These are phyloP conservation scores for Microdochium paspali DNA, from an alignment of 2,329 filamentous ascomycete genomes.

Conservation along the genomic window DNA sequence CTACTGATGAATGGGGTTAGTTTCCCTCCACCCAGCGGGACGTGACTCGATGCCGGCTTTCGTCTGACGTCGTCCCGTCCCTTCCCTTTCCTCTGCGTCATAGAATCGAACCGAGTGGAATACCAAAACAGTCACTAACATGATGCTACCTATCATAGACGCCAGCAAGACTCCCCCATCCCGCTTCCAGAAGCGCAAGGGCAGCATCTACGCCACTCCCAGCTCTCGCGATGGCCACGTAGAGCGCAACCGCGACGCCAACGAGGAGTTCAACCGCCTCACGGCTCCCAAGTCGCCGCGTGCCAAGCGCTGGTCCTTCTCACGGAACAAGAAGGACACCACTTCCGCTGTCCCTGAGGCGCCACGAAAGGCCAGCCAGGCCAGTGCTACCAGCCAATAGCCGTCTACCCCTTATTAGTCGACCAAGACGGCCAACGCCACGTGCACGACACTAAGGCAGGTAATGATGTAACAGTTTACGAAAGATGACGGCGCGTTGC, in stretches of 20 bases:
- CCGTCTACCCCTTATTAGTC: background rate
- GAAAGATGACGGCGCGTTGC: no score
- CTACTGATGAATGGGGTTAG: constrained; percentile 39
- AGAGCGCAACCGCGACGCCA: constrained; percentile 41
- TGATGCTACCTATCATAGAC: constrained; percentile 28
- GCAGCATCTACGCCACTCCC: constrained; percentile 59
- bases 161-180: constrained; percentile 58
- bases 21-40: constrained; percentile 2
- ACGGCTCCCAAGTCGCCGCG: constrained; percentile 35
- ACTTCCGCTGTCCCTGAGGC: constrained; percentile 3
- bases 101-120: no score
- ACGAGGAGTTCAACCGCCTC: constrained; percentile 42
- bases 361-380: background rate
- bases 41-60: background rate
- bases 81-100: background rate
- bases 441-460: no score
- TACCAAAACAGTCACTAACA: constrained; percentile 1
- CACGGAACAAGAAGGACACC: constrained; percentile 7
- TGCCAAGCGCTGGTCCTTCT: constrained; percentile 28
- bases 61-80: background rate
- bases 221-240: constrained; percentile 56
- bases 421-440: background rate
- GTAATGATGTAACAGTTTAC: no score
- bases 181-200: constrained; percentile 61
- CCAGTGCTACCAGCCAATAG: background rate